Evolutionary conservation across 257 asterid species (phyloP), one percentile per base, ranked within the genome.

Genomic region (Solanum okadae): DNA sequence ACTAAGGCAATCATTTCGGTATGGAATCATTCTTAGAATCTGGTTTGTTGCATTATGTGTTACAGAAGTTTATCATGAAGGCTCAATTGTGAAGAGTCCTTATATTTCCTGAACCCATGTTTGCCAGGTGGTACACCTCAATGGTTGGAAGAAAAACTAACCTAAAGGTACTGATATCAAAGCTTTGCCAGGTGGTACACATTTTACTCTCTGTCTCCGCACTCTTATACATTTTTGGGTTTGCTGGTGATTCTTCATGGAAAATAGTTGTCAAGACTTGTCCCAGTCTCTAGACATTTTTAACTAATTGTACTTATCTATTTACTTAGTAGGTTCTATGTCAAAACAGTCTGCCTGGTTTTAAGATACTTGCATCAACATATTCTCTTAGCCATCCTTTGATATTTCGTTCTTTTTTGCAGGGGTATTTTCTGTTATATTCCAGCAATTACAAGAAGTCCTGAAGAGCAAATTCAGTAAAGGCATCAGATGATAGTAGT

Each of bases 81-180:
- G 49, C 25, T 59, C 35, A 27, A 16, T n/a, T 61, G 67, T 61
- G 67, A 38, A 67, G 73, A 40, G 86, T 34, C 67, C 65, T 35
- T 52, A 67, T 83, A 27, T 59, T 79, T 72, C 82, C 61, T 73
- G 38, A 59, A 35, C 87, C 16, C 59, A 27, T 40, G 52, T 87
- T n/a, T 91, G n/a, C 83, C 92, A 97, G 98, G 94, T 97, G 99
- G 99, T 97, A 93, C 91, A 93, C 98, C 78, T 96, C 98, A 61
- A 96, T 97, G 99, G 92, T 95, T 75, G 98, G 99, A 87, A 95
- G 98, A 91, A 97, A 97, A 93, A 34, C 92, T 70, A 97, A 95
- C 92, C 94, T 97, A 82, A 96, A 93, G 91, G 86, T 88, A 86
- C 92, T 97, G 87, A 94, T 91, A 31, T 92, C 98, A 23, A 90